Evolutionary conservation across 208 protist genomes (phyloP).

Genomic region (Plasmodiophora brassicae): DNA sequence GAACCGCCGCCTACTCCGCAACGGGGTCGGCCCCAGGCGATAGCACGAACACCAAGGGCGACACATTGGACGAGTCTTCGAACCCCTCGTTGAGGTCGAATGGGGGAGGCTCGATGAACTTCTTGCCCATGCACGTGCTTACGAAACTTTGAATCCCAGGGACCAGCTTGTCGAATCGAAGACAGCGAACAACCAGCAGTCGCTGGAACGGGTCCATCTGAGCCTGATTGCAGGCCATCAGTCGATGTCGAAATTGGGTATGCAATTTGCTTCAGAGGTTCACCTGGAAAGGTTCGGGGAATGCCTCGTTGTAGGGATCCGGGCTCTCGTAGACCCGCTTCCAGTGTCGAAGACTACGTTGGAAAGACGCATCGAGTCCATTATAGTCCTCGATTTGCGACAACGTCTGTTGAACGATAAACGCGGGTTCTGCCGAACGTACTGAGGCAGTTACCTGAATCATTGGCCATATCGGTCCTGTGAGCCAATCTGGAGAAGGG

Average conservation of each 20-base stretch:
- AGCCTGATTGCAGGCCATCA: not conserved
- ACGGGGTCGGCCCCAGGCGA: conserved; percentile 92
- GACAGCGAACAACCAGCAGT: conserved; percentile 85
- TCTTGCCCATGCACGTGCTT: conserved; percentile 64
- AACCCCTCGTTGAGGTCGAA: conserved; percentile 91
- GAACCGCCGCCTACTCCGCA: conserved; percentile 69
- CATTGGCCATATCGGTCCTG: not conserved
- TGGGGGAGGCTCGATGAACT: conserved; percentile 87
- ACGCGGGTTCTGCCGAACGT: no score
- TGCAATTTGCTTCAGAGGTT: not conserved
- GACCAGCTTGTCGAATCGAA: conserved; percentile 93
- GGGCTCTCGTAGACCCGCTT: not conserved
- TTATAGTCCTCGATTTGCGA: not conserved
- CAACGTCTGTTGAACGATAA: not conserved
- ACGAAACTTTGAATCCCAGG: conserved; percentile 51
- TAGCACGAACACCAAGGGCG: conserved; percentile 95
- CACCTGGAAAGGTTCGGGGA: conserved; percentile 18
- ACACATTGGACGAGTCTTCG: conserved; percentile 77
- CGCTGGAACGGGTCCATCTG: conserved; percentile 71
- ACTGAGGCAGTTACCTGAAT: not conserved
- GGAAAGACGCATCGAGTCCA: not conserved
- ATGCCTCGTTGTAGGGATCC: not conserved
- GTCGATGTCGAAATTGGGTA: not conserved
- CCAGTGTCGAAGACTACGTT: not conserved
- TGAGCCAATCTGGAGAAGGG: conserved; percentile 2